phyloP scores from a whole-genome alignment of 2,329 filamentous ascomycete genomes.

The Talaromyces sp. region DNA sequence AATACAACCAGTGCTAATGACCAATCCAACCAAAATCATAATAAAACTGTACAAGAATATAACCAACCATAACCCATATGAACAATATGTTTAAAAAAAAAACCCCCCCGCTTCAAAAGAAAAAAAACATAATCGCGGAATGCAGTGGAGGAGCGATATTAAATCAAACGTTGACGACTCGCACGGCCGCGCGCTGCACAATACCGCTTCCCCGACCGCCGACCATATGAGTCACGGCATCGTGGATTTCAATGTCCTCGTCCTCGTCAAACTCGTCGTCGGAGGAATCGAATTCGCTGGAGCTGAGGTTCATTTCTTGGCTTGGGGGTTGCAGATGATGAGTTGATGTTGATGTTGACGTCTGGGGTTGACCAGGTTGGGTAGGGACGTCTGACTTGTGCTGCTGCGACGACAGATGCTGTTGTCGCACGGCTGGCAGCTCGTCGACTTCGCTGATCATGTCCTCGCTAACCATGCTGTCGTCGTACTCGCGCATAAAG shows the following conservation, averaged over 20 bases:
- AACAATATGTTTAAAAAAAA: not conserved
- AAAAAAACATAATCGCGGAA: too few species aligned
- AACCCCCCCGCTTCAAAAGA: not conserved
- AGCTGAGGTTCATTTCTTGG: not conserved
- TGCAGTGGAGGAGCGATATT: too few species aligned
- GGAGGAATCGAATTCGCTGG: not conserved
- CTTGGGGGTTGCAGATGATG: not conserved
- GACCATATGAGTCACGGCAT: constrained; percentile 6
- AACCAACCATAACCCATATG: not conserved
- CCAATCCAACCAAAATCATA: not conserved
- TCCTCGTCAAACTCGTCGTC: constrained; percentile 5
- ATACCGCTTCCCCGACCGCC: not conserved
- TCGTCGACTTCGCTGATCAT: not conserved
- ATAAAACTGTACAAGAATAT: not conserved
- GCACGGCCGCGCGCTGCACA: constrained; percentile 6
- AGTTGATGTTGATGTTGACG: too few species aligned
- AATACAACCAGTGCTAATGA: not conserved
- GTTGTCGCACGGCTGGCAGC: not conserved
- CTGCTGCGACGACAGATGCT: too few species aligned
- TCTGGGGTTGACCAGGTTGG: too few species aligned
- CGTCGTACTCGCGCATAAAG: constrained; percentile 11
- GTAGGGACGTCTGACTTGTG: not conserved
- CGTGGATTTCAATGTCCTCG: constrained; percentile 8
- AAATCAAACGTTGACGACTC: constrained; percentile 7
- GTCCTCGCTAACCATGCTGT: not conserved